Conservation (phyloP, 805 yeast species). For the Saturnispora diversa region DNA sequence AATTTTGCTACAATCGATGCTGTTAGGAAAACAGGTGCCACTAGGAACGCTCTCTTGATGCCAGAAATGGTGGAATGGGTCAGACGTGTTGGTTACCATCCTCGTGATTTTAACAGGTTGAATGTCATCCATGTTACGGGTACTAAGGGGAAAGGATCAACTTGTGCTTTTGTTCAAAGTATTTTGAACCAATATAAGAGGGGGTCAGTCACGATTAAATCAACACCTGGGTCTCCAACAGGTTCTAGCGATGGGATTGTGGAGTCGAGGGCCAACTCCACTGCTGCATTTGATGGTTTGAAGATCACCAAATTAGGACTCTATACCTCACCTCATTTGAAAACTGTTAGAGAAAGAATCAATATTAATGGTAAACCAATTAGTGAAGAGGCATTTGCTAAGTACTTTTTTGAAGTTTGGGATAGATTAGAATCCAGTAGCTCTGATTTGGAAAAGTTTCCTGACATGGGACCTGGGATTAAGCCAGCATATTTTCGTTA, state of each 20-base stretch:
- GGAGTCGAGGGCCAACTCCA: constrained; percentile 9
- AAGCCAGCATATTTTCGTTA: constrained; percentile 93
- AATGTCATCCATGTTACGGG: constrained; percentile 92
- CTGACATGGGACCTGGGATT: constrained; percentile 61
- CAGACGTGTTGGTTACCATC: constrained; percentile 57
- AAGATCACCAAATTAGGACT: constrained; percentile 64
- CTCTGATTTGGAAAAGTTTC: constrained; percentile 53
- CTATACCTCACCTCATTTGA: constrained; percentile 95
- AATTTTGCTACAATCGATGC: constrained; percentile 88
- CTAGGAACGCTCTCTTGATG: constrained; percentile 57
- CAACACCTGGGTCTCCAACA: no score
- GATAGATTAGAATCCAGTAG: constrained; percentile 51
- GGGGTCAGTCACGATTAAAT: no score
- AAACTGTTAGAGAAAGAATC: constrained; percentile 86
- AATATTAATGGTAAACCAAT: constrained; percentile 82
- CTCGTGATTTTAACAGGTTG: constrained; percentile 60
- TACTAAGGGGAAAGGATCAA: constrained; percentile 97
- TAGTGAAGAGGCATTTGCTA: constrained; percentile 68
- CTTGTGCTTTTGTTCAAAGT: constrained; percentile 88
- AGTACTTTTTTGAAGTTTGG: constrained; percentile 93
- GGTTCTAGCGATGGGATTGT: neutral
- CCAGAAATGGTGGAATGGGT: constrained; percentile 84
- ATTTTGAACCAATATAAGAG: constrained; percentile 59
- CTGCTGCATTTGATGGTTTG: constrained; percentile 12
- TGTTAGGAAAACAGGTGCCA: constrained; percentile 56